Evolutionary conservation across 805 yeast species (phyloP).

Genomic region (Candida boleticola): DNA sequence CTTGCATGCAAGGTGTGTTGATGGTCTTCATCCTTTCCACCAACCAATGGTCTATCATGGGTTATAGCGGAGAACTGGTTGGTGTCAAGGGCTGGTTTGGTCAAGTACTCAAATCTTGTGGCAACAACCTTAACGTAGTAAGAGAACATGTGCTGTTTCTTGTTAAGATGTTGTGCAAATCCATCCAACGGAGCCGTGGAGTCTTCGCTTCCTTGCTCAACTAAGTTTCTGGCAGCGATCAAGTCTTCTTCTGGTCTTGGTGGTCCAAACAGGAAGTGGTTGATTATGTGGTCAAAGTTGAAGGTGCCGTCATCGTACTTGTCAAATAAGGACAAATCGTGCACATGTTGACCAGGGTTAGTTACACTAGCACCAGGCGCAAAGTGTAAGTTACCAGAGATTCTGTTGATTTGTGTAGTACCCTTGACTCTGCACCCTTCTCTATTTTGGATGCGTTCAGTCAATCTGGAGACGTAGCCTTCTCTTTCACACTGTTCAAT

Average conservation of each 20-base stretch:
- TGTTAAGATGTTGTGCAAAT: conserved; percentile 32
- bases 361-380: conserved; percentile 88
- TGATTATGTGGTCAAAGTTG: conserved; percentile 73
- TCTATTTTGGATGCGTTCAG: conserved; percentile 45
- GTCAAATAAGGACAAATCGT: conserved; percentile 75
- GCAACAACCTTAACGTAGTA: conserved; percentile 90
- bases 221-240: conserved; percentile 14
- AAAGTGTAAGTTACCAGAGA: conserved; percentile 89
- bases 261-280: conserved; percentile 83
- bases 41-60: conserved; percentile 80
- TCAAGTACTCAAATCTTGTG: conserved; percentile 74
- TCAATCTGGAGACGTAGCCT: conserved; percentile 70
- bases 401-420: conserved; percentile 72
- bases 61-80: conserved; percentile 87
- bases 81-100: conserved; percentile 57
- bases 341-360: conserved; percentile 63
- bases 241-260: conserved; percentile 15
- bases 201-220: conserved; percentile 22
- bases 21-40: conserved; percentile 91
- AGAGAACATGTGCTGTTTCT: conserved; percentile 63
- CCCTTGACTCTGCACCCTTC: conserved; percentile 94
- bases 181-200: conserved; percentile 67
- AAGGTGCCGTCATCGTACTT: conserved; percentile 50
- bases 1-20: conserved; percentile 75
- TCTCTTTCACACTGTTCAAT: conserved; percentile 89